Evolutionary conservation across 176 grass and related monocot species (phyloP).

Genomic region (Ampelocalamus luodianensis): DNA sequence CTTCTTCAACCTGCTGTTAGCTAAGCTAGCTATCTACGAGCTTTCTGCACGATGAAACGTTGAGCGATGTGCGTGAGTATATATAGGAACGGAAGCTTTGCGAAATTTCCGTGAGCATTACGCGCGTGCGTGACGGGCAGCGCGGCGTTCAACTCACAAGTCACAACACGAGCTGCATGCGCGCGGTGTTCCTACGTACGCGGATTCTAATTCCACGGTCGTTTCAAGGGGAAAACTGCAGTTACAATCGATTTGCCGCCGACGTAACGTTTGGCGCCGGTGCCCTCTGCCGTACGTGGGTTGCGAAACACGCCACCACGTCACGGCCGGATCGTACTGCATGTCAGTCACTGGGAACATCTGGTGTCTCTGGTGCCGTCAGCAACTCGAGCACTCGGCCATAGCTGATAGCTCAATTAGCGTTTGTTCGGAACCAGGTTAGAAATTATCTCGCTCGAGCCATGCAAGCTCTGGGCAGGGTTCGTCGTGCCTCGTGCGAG

Average conservation of each 20-base stretch:
- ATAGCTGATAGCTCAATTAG: too few species aligned
- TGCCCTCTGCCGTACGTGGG: conserved; percentile 22
- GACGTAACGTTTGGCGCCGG: neutral
- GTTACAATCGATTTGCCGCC: neutral
- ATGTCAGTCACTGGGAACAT: too few species aligned
- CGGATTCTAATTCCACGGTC: neutral
- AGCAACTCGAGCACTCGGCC: neutral
- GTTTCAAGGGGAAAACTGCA: neutral
- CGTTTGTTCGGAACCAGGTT: neutral
- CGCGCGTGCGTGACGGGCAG: neutral
- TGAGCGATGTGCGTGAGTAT: neutral
- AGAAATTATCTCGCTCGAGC: neutral
- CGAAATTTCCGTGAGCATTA: neutral
- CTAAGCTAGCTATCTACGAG: neutral
- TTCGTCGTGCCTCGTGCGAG: too few species aligned
- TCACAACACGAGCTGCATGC: neutral
- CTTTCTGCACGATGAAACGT: neutral
- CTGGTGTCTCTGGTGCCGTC: neutral
- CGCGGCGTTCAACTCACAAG: neutral
- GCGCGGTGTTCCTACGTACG: neutral
- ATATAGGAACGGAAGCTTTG: neutral
- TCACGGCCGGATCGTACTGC: too few species aligned
- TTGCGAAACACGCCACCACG: neutral
- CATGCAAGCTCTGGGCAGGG: too few species aligned
- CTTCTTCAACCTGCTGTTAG: neutral